Evolutionary conservation across 441 rosid species (phyloP).

Genomic region (Corymbia calophylla): DNA sequence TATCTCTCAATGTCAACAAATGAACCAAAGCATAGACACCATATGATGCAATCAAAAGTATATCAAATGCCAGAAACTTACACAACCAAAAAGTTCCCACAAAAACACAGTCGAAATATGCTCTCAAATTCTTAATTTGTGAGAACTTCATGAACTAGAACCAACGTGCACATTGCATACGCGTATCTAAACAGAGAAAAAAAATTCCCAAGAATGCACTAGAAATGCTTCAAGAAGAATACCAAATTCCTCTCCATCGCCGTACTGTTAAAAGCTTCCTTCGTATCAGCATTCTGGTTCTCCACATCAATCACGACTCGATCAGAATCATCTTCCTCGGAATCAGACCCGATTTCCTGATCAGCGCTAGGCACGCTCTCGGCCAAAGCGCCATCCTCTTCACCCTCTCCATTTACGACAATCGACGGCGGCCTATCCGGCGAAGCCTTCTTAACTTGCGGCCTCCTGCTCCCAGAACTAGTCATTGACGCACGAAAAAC

Average conservation of each 20-base stretch:
- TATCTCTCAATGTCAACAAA: background rate
- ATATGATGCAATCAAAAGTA: background rate
- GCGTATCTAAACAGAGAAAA: background rate
- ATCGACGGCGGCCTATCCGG: slow-evolving; percentile 27
- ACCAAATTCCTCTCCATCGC: slow-evolving; percentile 47
- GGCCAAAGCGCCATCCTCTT: slow-evolving; percentile 16
- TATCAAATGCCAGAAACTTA: background rate
- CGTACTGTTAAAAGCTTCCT: slow-evolving; percentile 19
- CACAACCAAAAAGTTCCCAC: background rate
- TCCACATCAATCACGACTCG: slow-evolving; percentile 10
- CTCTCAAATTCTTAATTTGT: background rate
- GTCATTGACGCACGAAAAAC: background rate
- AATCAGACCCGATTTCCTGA: slow-evolving; percentile 8
- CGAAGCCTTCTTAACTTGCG: slow-evolving; percentile 44
- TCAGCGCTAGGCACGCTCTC: slow-evolving; percentile 8
- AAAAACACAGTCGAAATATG: background rate
- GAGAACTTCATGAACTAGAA: background rate
- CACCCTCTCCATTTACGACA: slow-evolving; percentile 34
- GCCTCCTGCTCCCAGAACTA: slow-evolving; percentile 34
- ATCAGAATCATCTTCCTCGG: background rate
- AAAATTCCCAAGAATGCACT: background rate
- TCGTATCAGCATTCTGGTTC: slow-evolving; percentile 7
- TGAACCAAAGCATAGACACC: background rate
- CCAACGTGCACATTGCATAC: background rate
- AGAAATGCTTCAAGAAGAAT: background rate